Evolutionary conservation across 1,284 basidiomycete species (phyloP), one percentile per base, ranked within the genome.

Genomic region (Sphagnurus paluster): DNA sequence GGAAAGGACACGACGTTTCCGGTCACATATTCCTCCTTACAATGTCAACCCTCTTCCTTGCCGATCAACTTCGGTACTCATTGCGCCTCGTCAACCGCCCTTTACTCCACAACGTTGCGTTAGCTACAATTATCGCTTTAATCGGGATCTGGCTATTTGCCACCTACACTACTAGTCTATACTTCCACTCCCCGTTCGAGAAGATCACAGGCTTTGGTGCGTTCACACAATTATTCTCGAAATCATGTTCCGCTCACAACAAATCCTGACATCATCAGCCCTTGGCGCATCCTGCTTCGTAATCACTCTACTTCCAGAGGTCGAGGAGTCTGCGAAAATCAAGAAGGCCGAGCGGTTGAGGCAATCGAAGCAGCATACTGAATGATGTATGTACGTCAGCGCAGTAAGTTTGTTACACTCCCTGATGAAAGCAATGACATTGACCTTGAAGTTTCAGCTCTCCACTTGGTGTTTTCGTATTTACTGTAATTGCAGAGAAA

Each of bases 21-120:
- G 95, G 95, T 2, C 96, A 99, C 63, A 79, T 93, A 20, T 98
- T 98, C 72, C 78, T 99, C 52, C 78, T 98, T 55, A 89, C 89
- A 1, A 80, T 97, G 69, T 79, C 86, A n/a, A 71, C 79, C 6
- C 72, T 97, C 14, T 86, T 97, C 62, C 76, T 97, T 30, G 75
- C 82, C 1, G 84, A 93, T 59, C 90, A 94, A 63, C 64, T 96
- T 13, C 58, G 71, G 45, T 62, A 72, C 28, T 79, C 79, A 17
- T 67, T 82, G 46, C 65, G 61, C 44, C 44, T 58, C n/a, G 41
- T 55, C 3, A 49, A 53, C 16, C 77, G 76, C 73, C 57, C 76
- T 5, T 43, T 54, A 4, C 43, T 63, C 33, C 82, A 87, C 55
- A 69, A 59, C 19, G 55, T 70, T 46, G 76, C 77, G 14, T 65